A percentile compares a stretch with the other conserved stretches of the same genome.
phyloP scores from a whole-genome alignment of 1,139 yeast genomes.

The Diutina neorugosa region DNA sequence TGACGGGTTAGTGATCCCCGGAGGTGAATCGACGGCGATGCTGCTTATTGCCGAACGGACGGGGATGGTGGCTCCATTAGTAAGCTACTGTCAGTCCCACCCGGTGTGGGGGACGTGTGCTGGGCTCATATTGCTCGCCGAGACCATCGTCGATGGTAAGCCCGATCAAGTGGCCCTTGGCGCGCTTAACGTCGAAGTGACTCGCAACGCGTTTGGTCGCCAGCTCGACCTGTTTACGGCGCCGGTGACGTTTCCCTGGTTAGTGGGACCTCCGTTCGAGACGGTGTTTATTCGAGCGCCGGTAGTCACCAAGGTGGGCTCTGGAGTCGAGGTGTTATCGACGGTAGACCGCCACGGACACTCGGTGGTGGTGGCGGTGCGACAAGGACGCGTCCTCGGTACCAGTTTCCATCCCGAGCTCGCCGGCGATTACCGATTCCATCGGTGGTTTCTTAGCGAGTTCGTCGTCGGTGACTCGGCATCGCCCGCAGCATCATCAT shows the following conservation, averaged over 20 bases:
- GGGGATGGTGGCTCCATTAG: conserved; percentile 43
- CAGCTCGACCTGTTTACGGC: conserved; percentile 58
- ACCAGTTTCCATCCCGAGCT: conserved; percentile 81
- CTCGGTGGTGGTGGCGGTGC: conserved; percentile 51
- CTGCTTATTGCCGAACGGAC: conserved; percentile 62
- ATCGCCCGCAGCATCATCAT: background rate
- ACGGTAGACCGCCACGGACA: conserved; percentile 19
- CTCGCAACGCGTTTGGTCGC: conserved; percentile 70
- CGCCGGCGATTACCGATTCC: conserved; percentile 47
- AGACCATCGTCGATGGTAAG: conserved; percentile 41
- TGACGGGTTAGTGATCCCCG: conserved; percentile 61
- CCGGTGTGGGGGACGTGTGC: conserved; percentile 87
- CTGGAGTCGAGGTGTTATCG: conserved; percentile 26
- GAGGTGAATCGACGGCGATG: conserved; percentile 75
- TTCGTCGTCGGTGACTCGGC: conserved; percentile 21
- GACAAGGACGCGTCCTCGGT: conserved; percentile 56
- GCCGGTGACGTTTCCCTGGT: conserved; percentile 28
- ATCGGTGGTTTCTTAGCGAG: conserved; percentile 57
- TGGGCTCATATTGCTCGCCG: conserved; percentile 60
- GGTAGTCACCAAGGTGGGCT: conserved; percentile 36
- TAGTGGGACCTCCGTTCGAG: conserved; percentile 39
- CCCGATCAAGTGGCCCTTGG: conserved; percentile 52
- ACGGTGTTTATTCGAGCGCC: conserved; percentile 76
- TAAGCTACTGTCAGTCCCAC: conserved; percentile 37
- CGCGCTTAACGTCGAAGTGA: conserved; percentile 52